A percentile compares a stretch with the other conserved stretches of the same genome.
phyloP scores from a whole-genome alignment of 148 eudicot genomes.

The Fallopia convolvulus region DNA sequence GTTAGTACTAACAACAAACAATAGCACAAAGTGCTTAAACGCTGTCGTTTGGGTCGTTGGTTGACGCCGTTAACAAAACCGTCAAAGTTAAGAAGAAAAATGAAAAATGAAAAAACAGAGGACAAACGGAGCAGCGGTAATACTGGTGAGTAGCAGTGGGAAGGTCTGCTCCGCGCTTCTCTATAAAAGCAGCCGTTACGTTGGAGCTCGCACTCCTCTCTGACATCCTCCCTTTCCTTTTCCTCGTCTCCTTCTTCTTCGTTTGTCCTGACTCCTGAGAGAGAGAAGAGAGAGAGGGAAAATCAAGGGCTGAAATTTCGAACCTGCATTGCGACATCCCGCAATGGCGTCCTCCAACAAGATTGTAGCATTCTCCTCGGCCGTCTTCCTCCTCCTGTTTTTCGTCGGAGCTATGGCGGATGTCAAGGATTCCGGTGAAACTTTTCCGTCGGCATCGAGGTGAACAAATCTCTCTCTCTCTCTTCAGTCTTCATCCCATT shows the following conservation, averaged over 20 bases:
- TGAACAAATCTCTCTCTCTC: not conserved
- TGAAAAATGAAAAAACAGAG: not conserved
- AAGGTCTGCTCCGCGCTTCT: not conserved
- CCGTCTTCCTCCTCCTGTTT: not conserved
- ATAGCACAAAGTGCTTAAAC: not conserved
- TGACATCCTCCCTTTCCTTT: not conserved
- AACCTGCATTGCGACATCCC: not conserved
- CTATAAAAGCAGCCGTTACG: conserved; percentile 10
- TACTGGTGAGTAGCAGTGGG: not conserved
- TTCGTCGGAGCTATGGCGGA: conserved; percentile 7
- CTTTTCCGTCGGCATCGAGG: not conserved
- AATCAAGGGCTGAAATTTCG: not conserved
- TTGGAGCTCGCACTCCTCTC: conserved; percentile 8
- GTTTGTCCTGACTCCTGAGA: not conserved
- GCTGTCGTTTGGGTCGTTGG: not conserved
- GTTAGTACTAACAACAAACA: not conserved
- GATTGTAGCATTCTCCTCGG: not conserved
- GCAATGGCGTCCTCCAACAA: not conserved
- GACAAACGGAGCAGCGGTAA: not conserved
- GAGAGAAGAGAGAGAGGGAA: not conserved
- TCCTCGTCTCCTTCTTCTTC: not conserved
- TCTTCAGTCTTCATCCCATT: not conserved
- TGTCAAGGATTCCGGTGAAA: not conserved
- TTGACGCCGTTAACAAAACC: not conserved
- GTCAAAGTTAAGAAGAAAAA: not conserved